phyloP scores from a whole-genome alignment of 2,329 filamentous ascomycete species.

The Aspergillus clavatus region DNA sequence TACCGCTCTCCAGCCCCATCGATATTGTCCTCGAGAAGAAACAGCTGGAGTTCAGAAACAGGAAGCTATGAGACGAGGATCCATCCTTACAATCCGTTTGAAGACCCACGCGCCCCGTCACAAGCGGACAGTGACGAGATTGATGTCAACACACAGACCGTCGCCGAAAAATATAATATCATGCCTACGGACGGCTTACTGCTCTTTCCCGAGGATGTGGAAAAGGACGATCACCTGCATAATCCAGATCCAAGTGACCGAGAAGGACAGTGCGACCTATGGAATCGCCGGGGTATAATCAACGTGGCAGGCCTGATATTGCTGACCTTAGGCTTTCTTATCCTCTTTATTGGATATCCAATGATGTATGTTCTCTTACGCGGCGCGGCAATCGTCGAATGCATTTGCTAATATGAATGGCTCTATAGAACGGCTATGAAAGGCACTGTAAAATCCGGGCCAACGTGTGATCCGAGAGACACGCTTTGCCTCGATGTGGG shows the following conservation, averaged over 20 bases:
- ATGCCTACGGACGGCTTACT: constrained; percentile 62
- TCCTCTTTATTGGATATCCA: constrained; percentile 65
- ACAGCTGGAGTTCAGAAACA: constrained; percentile 61
- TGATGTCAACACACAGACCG: constrained; percentile 65
- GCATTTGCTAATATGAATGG: constrained; percentile 2
- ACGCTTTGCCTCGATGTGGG: constrained; percentile 49
- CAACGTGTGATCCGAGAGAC: constrained; percentile 33
- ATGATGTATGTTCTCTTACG: constrained; percentile 54
- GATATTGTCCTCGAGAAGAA: constrained; percentile 54
- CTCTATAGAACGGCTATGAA: constrained; percentile 53
- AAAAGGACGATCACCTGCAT: constrained; percentile 68
- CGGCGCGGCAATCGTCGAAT: constrained; percentile 4
- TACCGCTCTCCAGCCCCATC: constrained; percentile 47
- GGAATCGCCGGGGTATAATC: constrained; percentile 57
- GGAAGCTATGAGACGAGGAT: constrained; percentile 50
- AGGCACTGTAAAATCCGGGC: constrained; percentile 33
- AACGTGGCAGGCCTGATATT: constrained; percentile 61
- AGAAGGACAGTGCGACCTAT: constrained; percentile 59
- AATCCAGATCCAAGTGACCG: constrained; percentile 64
- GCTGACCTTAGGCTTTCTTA: constrained; percentile 56
- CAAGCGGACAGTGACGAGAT: constrained; percentile 61
- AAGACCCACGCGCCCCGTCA: constrained; percentile 56
- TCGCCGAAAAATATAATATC: constrained; percentile 70
- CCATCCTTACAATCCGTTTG: constrained; percentile 52
- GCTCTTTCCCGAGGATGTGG: constrained; percentile 66